Evolutionary conservation across 2,329 filamentous ascomycete species (phyloP), one percentile per base, ranked within the genome.

Genomic region (Zasmidium citrigriseum): DNA sequence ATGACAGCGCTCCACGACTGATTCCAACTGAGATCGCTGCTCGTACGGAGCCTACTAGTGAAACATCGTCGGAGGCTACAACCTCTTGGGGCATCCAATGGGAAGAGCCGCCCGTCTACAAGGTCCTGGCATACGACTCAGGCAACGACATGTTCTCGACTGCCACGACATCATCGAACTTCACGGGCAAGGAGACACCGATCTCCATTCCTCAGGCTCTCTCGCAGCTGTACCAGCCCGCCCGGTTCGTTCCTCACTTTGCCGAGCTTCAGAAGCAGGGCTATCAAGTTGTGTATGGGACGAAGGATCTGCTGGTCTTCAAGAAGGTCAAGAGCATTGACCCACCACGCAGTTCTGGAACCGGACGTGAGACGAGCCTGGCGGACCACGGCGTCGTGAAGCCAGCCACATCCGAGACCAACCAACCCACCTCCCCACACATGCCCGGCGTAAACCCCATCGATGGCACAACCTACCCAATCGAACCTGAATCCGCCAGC

Each of bases 211-310:
- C 84, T 9, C 83, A 88, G 49, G 83, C 84, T 1, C 75, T 90
- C 1, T 77, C 83, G 1, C 80, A 81, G 7, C 77, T 90, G 18
- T 82, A 84, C 0, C 82, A 87, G 60, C 86, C 87, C 0, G 79
- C 82, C 51, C 84, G 85, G 63, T 90, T 90, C 72, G 79, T 89
- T 12, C 81, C 86, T 3, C 80, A 89, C 64, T 86, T 90, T 57
- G 76, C 78, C 2, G 72, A 79, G 1, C 78, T 89, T 1, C 80
- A 86, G 59, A 75, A 78, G 0, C 78, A 87, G 55, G 88, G 87
- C 0, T 90, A 86, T 61, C 86, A 89, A 65, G 85, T 89, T 41
- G 81, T 87, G 1, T 85, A 86, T 1, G 87, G 86, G 1, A 79
- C 79, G 49, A 82, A 82, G 4, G 82, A 90, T 62, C 78, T 89